Evolutionary conservation across 768 basidiomycete species (phyloP), one percentile per base, ranked within the genome.

Genomic region (Serendipita sp.): DNA sequence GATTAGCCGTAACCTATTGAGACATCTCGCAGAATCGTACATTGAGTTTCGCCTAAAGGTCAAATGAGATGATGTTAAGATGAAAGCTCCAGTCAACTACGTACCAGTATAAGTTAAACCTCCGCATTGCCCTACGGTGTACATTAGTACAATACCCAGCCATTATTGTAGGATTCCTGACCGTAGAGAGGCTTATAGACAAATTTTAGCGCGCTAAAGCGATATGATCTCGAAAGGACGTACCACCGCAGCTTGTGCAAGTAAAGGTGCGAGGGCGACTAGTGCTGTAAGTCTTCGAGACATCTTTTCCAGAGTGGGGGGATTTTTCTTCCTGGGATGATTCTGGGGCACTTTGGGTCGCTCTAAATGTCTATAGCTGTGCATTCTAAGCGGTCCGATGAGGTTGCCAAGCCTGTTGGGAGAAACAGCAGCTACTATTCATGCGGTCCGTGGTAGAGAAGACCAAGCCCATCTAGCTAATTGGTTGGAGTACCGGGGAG

Each of bases 211-310:
- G 18, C 56, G 8, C 4, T 8, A 28, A 10, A 60, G 10, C 56
- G 13, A n/a, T 10, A 34, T 30, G 23, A 38, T 8, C 4, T 38
- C 30, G 36, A 60, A 38, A 18, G 32, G 28, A 60, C 56, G 10
- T 36, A 60, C 56, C 56, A 60, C 56, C 8, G 56, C 56, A 60
- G 56, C 56, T 38, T 38, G 8, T n/a, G 56, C 56, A 18, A 60
- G 11, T 30, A 60, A 60, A 38, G 56, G 56, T 8, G 56, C 56
- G n/a, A 60, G 36, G 16, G 32, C 10, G 8, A 35, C 34, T 8
- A 51, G 2, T 5, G 30, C 18, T 8, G 48, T n/a, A 32, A 51
- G n/a, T 7, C 7, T 5, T 51, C 18, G 30, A 32, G 30, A 18
- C 48, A 51, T 51, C n/a, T 7, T 51, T 18, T 8, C 48, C 8